Conservation (phyloP, 345 rosid species). For the Bruguiera parviflora region DNA sequence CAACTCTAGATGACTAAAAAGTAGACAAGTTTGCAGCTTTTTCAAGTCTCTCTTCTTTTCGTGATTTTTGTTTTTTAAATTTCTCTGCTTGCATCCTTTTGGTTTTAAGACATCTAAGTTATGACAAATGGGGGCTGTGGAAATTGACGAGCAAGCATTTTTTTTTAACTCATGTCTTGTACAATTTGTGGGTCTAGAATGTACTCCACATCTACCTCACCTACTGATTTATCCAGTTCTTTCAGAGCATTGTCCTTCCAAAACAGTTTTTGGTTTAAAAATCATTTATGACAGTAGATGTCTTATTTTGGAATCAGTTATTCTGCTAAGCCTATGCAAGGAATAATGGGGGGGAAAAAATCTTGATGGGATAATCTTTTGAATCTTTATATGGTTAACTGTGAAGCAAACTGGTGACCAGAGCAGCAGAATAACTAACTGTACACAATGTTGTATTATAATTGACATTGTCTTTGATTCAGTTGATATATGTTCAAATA, state of each 20-base stretch:
- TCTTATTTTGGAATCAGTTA: too few species aligned
- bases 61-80: not conserved
- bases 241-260: not conserved
- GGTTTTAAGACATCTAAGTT: slow-evolving; percentile 9
- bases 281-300: too few species aligned
- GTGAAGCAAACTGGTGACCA: too few species aligned
- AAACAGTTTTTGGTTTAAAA: too few species aligned
- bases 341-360: too few species aligned
- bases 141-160: slow-evolving; percentile 7
- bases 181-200: slow-evolving; percentile 18
- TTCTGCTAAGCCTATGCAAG: too few species aligned
- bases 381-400: too few species aligned
- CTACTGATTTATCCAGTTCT: not conserved
- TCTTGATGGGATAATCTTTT: too few species aligned
- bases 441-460: too few species aligned
- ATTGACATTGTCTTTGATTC: too few species aligned
- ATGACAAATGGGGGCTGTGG: not conserved
- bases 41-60: not conserved
- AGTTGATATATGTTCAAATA: too few species aligned
- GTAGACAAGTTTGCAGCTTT: not conserved
- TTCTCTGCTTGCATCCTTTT: not conserved
- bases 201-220: not conserved
- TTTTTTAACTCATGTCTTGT: slow-evolving; percentile 11
- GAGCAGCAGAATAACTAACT: too few species aligned
- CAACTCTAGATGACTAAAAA: not conserved